Evolutionary conservation across 2,329 filamentous ascomycete species (phyloP).

Genomic region (Phaeosphaeriaceae sp.): DNA sequence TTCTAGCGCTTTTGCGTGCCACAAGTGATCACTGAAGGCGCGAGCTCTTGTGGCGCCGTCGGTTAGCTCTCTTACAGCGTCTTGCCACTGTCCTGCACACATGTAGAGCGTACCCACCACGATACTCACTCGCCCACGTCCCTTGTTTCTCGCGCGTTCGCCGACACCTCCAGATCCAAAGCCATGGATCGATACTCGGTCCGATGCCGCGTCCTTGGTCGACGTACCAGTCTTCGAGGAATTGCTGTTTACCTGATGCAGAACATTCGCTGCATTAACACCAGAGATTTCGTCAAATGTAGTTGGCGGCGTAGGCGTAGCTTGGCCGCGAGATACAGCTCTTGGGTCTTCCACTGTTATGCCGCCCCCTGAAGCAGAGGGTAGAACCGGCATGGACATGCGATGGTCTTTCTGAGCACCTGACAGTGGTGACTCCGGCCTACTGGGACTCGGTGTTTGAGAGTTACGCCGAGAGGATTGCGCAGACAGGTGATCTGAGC

Average conservation of each 20-base stretch:
- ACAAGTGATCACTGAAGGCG: slow-evolving; percentile 87
- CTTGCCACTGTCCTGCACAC: slow-evolving; percentile 86
- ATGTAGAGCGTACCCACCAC: slow-evolving; percentile 86
- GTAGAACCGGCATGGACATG: slow-evolving; percentile 80
- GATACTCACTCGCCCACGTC: slow-evolving; percentile 79
- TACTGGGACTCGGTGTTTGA: slow-evolving; percentile 31
- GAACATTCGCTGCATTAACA: slow-evolving; percentile 44
- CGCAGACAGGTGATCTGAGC: slow-evolving; percentile 27
- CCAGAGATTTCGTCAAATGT: slow-evolving; percentile 57
- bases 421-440: slow-evolving; percentile 41
- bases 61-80: slow-evolving; percentile 82
- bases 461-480: slow-evolving; percentile 41
- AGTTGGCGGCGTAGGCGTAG: slow-evolving; percentile 49
- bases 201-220: slow-evolving; percentile 62
- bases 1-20: slow-evolving; percentile 95
- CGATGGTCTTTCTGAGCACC: slow-evolving; percentile 67
- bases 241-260: slow-evolving; percentile 49
- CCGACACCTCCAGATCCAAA: slow-evolving; percentile 70
- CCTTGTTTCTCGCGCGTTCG: slow-evolving; percentile 80
- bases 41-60: slow-evolving; percentile 81
- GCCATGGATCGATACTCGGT: slow-evolving; percentile 69
- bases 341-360: slow-evolving; percentile 34
- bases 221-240: slow-evolving; percentile 51
- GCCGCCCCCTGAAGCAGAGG: slow-evolving; percentile 43
- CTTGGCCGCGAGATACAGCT: slow-evolving; percentile 34